These are phyloP conservation scores for Cyclotella baltica DNA, from an alignment of 108 stramenopile genomes.

Conservation along the genomic window DNA sequence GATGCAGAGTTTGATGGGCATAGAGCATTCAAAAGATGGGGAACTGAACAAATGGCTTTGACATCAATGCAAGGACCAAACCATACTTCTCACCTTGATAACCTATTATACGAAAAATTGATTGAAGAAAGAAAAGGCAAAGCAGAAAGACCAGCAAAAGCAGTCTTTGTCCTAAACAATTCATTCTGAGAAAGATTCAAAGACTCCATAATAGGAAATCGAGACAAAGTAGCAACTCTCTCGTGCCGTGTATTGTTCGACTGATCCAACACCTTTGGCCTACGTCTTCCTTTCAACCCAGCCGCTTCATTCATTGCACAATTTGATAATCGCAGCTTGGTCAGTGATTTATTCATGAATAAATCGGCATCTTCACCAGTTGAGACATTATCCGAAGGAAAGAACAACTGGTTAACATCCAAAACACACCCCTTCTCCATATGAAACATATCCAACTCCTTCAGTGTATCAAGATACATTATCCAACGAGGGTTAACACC, in stretches of 20 bases:
- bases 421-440: slow-evolving; percentile 65
- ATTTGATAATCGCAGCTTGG: slow-evolving; percentile 65
- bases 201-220: slow-evolving; percentile 60
- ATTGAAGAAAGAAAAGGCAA: slow-evolving; percentile 58
- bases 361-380: neutral
- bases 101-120: slow-evolving; percentile 74
- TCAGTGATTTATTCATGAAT: slow-evolving; percentile 44
- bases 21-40: neutral
- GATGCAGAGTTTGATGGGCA: neutral
- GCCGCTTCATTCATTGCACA: slow-evolving; percentile 72
- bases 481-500: slow-evolving; percentile 77
- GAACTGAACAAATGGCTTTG: neutral
- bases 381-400: slow-evolving; percentile 29
- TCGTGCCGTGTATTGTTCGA: neutral
- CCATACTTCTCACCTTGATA: slow-evolving; percentile 37
- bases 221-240: slow-evolving; percentile 44
- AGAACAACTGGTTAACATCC: slow-evolving; percentile 57
- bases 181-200: slow-evolving; percentile 78
- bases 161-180: slow-evolving; percentile 57
- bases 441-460: slow-evolving; percentile 66
- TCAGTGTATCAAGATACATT: slow-evolving; percentile 52
- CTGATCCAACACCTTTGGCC: neutral
- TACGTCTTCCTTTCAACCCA: slow-evolving; percentile 45
- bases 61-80: neutral
- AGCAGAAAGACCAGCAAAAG: slow-evolving; percentile 61